phyloP scores from a whole-genome alignment of 257 asterid genomes.

The Parsonsia alboflavescens region DNA sequence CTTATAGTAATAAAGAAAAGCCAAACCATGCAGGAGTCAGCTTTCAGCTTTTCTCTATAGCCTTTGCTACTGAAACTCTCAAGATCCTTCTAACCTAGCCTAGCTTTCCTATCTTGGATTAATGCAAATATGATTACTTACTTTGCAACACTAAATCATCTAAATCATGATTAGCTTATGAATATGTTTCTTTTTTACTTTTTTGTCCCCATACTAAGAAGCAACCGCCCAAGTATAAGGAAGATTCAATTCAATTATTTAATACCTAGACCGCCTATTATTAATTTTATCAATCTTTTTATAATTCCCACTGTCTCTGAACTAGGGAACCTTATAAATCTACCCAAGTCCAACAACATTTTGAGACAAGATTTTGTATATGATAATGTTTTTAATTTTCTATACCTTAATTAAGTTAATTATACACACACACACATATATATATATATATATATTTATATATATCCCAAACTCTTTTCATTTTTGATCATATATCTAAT shows the following conservation, averaged over 20 bases:
- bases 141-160: neutral
- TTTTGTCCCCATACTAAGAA: conserved; percentile 14
- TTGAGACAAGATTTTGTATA: neutral
- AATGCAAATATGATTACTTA: conserved; percentile 15
- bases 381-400: no score
- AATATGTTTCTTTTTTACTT: conserved; percentile 5
- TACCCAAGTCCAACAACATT: neutral
- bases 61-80: conserved; percentile 10
- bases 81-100: neutral
- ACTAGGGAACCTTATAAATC: neutral
- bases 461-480: no score
- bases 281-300: neutral
- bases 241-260: neutral
- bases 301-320: neutral
- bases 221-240: neutral
- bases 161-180: conserved; percentile 4
- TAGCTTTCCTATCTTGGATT: conserved; percentile 3
- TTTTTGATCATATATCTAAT: no score
- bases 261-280: neutral
- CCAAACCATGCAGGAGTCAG: conserved; percentile 15
- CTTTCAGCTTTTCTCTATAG: conserved; percentile 13
- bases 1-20: conserved; percentile 8
- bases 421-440: no score
- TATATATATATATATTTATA: no score
- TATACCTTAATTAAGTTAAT: no score